Base-by-base conservation (phyloP, 345 rosid genomes). In the Hypericum perforatum region DNA sequence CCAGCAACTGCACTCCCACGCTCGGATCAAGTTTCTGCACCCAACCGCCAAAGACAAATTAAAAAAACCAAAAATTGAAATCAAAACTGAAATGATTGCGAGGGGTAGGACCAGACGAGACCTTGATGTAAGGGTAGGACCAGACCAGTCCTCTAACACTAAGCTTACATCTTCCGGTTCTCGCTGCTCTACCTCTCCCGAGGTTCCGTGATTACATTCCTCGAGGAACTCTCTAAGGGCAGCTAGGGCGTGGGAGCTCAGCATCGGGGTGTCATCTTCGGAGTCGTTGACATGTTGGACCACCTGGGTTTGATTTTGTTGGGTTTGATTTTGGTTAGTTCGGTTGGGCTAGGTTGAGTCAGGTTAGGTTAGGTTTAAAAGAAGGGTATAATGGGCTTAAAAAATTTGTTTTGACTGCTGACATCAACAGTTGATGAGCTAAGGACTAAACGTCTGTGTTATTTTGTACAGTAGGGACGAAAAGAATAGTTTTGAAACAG, bases 61-160 rank as follows among this genome's bases (percentile, higher is more conserved):
- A n/a, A 44, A 0, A 9, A 10, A 44, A 7, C 11, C 9, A 43
- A 43, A 43, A 5, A 5, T 39, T 8, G 0, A 10, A 2, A 16
- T 12, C 14, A 7, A 43, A 43, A 6, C 9, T 0, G 16, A 6
- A 59, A 10, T 13, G 2, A 12, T 11, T 3, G 14, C 8, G 29
- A 11, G n/a, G 44, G 9, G n/a, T 5, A 2, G 22, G 10, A 6
- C 40, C 9, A 37, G 16, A 11, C 13, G 40, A 8, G 16, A 84
- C 98, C 89, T 91, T 84, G 57, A 87, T 77, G 65, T 82, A 91
- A 36, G 84, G 85, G 45, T 77, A 91, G 48, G 86, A 91, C 98
- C 98, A 91, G 73, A 91, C 98, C 96, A 91, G 62, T 91, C 87
- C 59, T 91, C 96, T 0, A 87, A 49, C 11, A 91, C 77, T 14